Percentiles rank a stretch among this genome's conserved stretches.
Evolutionary conservation across 2,329 filamentous ascomycete genomes (phyloP).

Genomic region (Hyphodiscus sp.): DNA sequence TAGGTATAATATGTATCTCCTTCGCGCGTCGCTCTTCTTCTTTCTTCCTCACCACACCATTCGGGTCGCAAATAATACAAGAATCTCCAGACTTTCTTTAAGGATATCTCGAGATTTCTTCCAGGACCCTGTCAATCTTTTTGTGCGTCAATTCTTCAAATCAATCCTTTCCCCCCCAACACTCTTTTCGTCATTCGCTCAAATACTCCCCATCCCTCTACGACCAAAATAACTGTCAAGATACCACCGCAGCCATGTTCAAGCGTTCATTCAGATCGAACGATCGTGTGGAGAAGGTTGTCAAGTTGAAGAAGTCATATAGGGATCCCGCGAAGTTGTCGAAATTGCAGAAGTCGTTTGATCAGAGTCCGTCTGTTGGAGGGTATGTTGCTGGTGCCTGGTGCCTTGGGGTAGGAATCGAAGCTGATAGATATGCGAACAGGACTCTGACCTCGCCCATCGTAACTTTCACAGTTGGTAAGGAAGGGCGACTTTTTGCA

Average conservation of each 20-base stretch:
- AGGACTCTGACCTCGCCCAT: conserved; percentile 56
- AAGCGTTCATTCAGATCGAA: conserved; percentile 82
- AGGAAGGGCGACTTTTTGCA: conserved; percentile 83
- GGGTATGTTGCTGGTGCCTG: conserved; percentile 31
- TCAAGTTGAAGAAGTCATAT: conserved; percentile 72
- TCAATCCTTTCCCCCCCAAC: conserved; percentile 14
- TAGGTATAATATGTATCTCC: conserved; percentile 7
- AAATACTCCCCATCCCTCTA: conserved; percentile 12
- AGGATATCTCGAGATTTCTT: conserved; percentile 30
- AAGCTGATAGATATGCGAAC: conserved; percentile 12
- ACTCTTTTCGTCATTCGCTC: conserved; percentile 31
- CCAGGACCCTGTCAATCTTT: conserved; percentile 33
- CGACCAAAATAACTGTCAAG: neutral
- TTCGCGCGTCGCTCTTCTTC: conserved; percentile 13
- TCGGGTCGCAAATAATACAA: conserved; percentile 30
- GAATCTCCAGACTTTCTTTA: conserved; percentile 32
- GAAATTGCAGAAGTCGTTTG: conserved; percentile 81
- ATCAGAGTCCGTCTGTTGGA: conserved; percentile 45
- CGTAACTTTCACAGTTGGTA: conserved; percentile 77
- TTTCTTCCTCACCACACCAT: conserved; percentile 30
- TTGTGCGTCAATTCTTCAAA: conserved; percentile 29
- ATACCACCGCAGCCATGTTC: conserved; percentile 60
- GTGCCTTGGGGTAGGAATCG: neutral
- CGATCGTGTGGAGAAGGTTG: conserved; percentile 83
- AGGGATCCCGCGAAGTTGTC: conserved; percentile 73